Percentiles rank a stretch among this genome's conserved stretches.
Conservation (phyloP, 768 basidiomycete species). For the Amylocystis lapponica region DNA sequence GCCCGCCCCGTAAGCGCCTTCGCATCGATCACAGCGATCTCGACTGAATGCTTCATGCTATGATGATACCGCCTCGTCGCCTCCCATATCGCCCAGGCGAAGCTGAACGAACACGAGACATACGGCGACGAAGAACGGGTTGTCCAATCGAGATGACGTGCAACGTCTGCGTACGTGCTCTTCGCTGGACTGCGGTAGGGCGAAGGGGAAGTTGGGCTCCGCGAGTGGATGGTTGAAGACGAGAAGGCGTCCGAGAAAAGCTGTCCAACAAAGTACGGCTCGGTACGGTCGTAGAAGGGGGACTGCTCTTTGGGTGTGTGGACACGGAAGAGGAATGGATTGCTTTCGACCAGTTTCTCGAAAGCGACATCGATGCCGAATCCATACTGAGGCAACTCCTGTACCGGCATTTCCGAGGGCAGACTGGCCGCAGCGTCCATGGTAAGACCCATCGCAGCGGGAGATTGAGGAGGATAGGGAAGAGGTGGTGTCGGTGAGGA, state of each 20-base stretch:
- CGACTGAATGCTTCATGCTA: constrained; percentile 67
- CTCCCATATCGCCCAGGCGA: constrained; percentile 81
- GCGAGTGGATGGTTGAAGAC: constrained; percentile 18
- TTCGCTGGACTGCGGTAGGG: constrained; percentile 21
- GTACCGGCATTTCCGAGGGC: constrained; percentile 2
- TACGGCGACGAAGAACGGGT: constrained; percentile 65
- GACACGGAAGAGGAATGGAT: constrained; percentile 75
- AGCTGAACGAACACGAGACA: constrained; percentile 75
- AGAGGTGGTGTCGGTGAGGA: neutral
- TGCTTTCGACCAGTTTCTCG: constrained; percentile 51
- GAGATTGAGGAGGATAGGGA: neutral
- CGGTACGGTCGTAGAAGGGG: constrained; percentile 43
- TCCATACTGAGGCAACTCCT: constrained; percentile 62
- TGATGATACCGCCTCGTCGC: constrained; percentile 68
- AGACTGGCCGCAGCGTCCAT: neutral
- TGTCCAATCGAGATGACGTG: constrained; percentile 72
- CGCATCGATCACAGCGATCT: constrained; percentile 78
- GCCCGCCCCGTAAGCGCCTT: constrained; percentile 49
- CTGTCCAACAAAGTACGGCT: constrained; percentile 66
- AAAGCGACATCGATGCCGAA: constrained; percentile 63
- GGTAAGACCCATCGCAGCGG: constrained; percentile 1
- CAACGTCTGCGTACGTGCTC: constrained; percentile 55
- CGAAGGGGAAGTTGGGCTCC: constrained; percentile 18
- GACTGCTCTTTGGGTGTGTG: constrained; percentile 66
- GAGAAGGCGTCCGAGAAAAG: constrained; percentile 44